Evolutionary conservation across 306 rosid genomes (phyloP).

Genomic region (Quercus mongolica): DNA sequence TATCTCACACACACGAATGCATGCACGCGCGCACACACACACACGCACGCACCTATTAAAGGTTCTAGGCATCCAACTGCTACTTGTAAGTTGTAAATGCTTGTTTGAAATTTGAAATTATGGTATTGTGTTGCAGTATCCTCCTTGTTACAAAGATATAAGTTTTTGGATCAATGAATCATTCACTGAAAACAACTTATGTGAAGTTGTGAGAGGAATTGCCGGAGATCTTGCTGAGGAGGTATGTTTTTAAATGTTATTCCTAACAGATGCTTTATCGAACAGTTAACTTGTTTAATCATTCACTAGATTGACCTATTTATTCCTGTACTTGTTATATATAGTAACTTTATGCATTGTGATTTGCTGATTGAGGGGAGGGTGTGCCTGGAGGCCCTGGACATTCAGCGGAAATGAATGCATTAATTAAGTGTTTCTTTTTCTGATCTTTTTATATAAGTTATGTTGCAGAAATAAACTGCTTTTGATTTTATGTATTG

Average conservation of each 20-base stretch:
- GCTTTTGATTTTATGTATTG: neutral
- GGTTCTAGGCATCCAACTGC: neutral
- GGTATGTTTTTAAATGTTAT: slow-evolving; percentile 36
- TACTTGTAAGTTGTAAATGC: no score
- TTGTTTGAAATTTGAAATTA: no score
- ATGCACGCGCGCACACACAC: slow-evolving; percentile 30
- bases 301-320: neutral
- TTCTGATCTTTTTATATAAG: neutral
- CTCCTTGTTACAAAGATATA: no score
- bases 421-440: neutral
- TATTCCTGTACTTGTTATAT: neutral
- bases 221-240: slow-evolving; percentile 98
- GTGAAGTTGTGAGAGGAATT: slow-evolving; percentile 91
- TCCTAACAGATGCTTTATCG: no score
- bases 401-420: neutral
- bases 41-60: neutral
- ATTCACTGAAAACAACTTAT: slow-evolving; percentile 76
- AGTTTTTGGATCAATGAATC: no score
- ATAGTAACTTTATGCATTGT: no score
- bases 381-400: no score
- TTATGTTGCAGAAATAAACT: neutral
- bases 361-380: no score
- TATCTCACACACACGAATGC: neutral
- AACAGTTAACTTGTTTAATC: no score
- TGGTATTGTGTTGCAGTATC: no score